A percentile compares a stretch with the other conserved stretches of the same genome.
Conservation (phyloP, 2,329 filamentous ascomycete genomes). For the Daldinia eschscholtzii region DNA sequence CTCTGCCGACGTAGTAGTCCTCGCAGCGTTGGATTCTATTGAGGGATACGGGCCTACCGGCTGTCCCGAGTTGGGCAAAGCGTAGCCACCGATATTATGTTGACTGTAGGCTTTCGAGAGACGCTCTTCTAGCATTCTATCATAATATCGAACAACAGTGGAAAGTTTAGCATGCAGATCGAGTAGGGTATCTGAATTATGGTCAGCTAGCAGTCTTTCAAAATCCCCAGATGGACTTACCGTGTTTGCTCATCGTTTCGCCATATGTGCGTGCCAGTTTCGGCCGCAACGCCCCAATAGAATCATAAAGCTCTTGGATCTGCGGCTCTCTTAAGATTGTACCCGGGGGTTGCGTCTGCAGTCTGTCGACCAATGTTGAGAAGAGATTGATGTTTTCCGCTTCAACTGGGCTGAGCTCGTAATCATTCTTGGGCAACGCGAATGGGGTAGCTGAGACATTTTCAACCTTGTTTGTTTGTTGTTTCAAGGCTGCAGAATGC, state of each 20-base stretch:
- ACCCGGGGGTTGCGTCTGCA: slow-evolving; percentile 94
- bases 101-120: slow-evolving; percentile 93
- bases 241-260: slow-evolving; percentile 99
- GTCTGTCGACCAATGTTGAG: slow-evolving; percentile 89
- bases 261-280: slow-evolving; percentile 96
- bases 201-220: slow-evolving; percentile 52
- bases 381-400: slow-evolving; percentile 98
- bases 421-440: slow-evolving; percentile 84
- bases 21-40: slow-evolving; percentile 68
- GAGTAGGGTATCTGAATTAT: slow-evolving; percentile 80
- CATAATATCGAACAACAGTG: slow-evolving; percentile 96
- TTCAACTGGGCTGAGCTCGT: slow-evolving; percentile 92
- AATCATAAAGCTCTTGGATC: slow-evolving; percentile 97
- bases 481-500: slow-evolving; percentile 85
- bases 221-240: slow-evolving; percentile 61
- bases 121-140: slow-evolving; percentile 96
- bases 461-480: slow-evolving; percentile 73
- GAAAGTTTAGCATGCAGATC: slow-evolving; percentile 96
- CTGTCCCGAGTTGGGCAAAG: slow-evolving; percentile 64
- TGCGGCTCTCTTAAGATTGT: slow-evolving; percentile 97
- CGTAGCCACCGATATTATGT: slow-evolving; percentile 77
- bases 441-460: slow-evolving; percentile 65
- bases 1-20: slow-evolving; percentile 71
- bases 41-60: slow-evolving; percentile 77
- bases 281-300: slow-evolving; percentile 90